phyloP scores from a whole-genome alignment of 345 rosid genomes.

The Brassica cretica region DNA sequence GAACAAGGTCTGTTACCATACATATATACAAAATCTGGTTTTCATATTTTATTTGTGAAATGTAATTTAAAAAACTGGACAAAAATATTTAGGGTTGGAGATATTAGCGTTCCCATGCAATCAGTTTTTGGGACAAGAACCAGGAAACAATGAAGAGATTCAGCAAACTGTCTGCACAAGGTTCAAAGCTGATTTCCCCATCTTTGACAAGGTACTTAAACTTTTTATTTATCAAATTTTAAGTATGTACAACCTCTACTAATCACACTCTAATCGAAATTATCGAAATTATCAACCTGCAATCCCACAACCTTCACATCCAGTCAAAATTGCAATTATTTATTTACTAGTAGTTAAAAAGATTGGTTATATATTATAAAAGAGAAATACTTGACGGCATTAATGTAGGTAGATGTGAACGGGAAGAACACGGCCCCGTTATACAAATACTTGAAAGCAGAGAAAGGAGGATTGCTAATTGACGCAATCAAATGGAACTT shows the following conservation, averaged over 20 bases:
- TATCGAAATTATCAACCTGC: background rate
- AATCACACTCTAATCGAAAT: background rate
- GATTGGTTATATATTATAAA: background rate
- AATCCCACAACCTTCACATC: background rate
- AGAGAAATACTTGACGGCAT: slow-evolving; percentile 3
- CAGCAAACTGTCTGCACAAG: slow-evolving; percentile 72
- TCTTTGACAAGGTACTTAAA: slow-evolving; percentile 69
- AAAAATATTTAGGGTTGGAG: slow-evolving; percentile 59
- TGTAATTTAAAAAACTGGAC: background rate
- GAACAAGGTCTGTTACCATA: slow-evolving; percentile 53
- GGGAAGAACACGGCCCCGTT: slow-evolving; percentile 81
- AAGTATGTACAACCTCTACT: background rate
- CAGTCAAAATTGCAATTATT: background rate
- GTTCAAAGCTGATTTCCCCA: slow-evolving; percentile 94
- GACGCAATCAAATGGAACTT: slow-evolving; percentile 95
- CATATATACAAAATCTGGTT: background rate
- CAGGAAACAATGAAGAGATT: slow-evolving; percentile 82
- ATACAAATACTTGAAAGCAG: slow-evolving; percentile 75
- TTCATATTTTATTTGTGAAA: background rate
- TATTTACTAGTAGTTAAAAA: background rate
- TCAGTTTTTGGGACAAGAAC: slow-evolving; percentile 91
- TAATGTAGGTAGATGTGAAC: slow-evolving; percentile 72
- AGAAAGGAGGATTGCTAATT: slow-evolving; percentile 76
- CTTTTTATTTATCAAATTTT: background rate
- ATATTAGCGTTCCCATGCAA: slow-evolving; percentile 94